Evolutionary conservation across 192 early-diverging fungal genomes (phyloP), one percentile per base, ranked within the genome.

Genomic region (Kickxella alabastrina): DNA sequence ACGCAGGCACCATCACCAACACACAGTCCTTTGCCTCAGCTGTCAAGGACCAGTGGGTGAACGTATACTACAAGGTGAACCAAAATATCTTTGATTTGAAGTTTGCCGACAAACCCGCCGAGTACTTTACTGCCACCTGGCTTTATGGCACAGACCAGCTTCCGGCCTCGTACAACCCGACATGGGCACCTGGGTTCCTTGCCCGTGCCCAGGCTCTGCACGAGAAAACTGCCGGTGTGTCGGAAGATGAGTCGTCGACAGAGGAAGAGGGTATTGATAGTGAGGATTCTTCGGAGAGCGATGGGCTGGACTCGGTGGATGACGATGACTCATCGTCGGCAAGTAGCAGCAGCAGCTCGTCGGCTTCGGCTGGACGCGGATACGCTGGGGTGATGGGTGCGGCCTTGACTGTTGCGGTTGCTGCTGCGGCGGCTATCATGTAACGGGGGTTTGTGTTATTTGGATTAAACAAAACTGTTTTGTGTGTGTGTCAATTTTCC

Each of bases 111-210:
- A 6, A 34, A 5, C 43, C 60, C 13, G 37, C 14, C 2, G 59
- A 32, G 10, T 64, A 71, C 31, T 46, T 47, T 6, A n/a, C 36
- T 10, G 61, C 61, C 14, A 46, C 48, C 4, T 59, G 57, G 57
- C 61, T 71, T 6, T 71, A 71, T n/a, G 68, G 68, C 4, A 71
- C 68, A 5, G 52, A 32, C 3, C 39, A 44, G 42, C 44, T 71
- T 6, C 68, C 68, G 3, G 52, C 61, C 9, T 12, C 37, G 10
- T 63, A 58, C 26, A 32, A 38, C 8, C 12, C 61, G 3, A 43
- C 40, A 6, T 71, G 68, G 68, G 52, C 47, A 0, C 40, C 56
- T 15, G 56, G 52, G 9, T 64, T 54, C 31, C 14, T 50, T 19
- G 49, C 39, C 36, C 56, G 61, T 3, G 61, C 61, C 10, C 27